A percentile compares a stretch with the other conserved stretches of the same genome.
Evolutionary conservation across 495 filamentous ascomycete genomes (phyloP).

Genomic region (Parachaetomium inaequale): DNA sequence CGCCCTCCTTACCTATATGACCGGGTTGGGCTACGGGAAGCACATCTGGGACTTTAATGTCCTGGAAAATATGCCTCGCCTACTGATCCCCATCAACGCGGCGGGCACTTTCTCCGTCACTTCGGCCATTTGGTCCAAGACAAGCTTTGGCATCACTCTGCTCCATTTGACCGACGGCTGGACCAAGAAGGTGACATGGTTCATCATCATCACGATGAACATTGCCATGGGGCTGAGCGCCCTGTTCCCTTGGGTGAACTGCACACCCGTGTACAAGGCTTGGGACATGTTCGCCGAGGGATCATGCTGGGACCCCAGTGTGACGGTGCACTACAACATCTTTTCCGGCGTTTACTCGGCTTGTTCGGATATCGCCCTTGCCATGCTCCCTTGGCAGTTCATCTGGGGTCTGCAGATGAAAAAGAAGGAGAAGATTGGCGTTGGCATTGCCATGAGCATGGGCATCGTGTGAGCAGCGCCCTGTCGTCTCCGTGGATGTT

Average conservation of each 20-base stretch:
- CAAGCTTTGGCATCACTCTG: constrained; percentile 35
- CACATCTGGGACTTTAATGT: constrained; percentile 28
- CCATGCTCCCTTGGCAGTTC: constrained; percentile 35
- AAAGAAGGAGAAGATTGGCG: constrained; percentile 37
- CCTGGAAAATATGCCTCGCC: constrained; percentile 4
- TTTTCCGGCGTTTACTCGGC: constrained; percentile 19
- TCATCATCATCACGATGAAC: constrained; percentile 37
- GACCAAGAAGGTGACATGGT: constrained; percentile 14
- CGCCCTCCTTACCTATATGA: constrained; percentile 11
- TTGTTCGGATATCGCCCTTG: constrained; percentile 36
- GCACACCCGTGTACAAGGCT: constrained; percentile 29
- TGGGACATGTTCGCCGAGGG: constrained; percentile 33
- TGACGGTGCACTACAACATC: constrained; percentile 26
- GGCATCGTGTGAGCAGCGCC: constrained; percentile 39
- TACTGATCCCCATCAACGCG: constrained; percentile 15
- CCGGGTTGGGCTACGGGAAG: constrained; percentile 25
- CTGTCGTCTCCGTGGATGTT: constrained; percentile 20
- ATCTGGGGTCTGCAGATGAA: constrained; percentile 37
- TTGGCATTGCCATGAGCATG: constrained; percentile 42
- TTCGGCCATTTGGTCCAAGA: constrained; percentile 31
- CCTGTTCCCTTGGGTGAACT: constrained; percentile 36
- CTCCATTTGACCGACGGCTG: constrained; percentile 33
- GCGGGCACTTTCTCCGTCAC: constrained; percentile 23
- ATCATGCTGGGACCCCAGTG: constrained; percentile 32
- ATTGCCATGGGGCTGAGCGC: constrained; percentile 33